Conservation (phyloP, 768 basidiomycete species). For the Lactifluus pinguis region DNA sequence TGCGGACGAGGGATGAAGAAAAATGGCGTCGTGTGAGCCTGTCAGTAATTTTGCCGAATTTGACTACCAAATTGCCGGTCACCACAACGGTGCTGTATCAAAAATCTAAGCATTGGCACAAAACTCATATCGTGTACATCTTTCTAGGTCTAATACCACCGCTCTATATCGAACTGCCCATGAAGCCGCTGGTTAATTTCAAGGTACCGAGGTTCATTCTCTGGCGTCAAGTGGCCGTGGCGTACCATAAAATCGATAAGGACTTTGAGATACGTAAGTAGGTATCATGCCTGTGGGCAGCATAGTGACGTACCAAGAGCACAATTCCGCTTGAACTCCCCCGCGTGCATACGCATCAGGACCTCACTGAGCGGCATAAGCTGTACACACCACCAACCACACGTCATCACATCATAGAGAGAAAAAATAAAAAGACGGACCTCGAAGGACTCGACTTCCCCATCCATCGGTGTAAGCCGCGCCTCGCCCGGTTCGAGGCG, state of each 20-base stretch:
- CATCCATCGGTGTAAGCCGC: constrained; percentile 72
- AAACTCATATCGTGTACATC: neutral
- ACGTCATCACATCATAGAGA: neutral
- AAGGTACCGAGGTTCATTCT: constrained; percentile 76
- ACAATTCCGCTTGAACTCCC: constrained; percentile 90
- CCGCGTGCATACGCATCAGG: constrained; percentile 50
- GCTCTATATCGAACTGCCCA: constrained; percentile 54
- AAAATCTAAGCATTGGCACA: too few relatives aligned
- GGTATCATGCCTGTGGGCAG: neutral
- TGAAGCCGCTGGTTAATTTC: constrained; percentile 73
- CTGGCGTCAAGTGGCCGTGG: constrained; percentile 76
- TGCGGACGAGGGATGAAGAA: neutral
- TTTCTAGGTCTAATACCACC: constrained; percentile 30
- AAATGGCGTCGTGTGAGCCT: neutral
- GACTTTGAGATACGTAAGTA: constrained; percentile 34
- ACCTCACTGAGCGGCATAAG: constrained; percentile 58
- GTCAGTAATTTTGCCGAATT: too few relatives aligned
- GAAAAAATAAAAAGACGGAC: constrained; percentile 32
- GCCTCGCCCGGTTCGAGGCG: constrained; percentile 48
- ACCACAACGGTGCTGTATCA: too few relatives aligned
- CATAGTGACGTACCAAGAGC: constrained; percentile 51
- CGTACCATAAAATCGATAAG: constrained; percentile 86
- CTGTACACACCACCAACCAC: constrained; percentile 29
- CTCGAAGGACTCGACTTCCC: constrained; percentile 91
- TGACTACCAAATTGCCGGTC: too few relatives aligned